Base-by-base conservation (phyloP, 1,284 basidiomycete species). In the Heliocybe sulcata region DNA sequence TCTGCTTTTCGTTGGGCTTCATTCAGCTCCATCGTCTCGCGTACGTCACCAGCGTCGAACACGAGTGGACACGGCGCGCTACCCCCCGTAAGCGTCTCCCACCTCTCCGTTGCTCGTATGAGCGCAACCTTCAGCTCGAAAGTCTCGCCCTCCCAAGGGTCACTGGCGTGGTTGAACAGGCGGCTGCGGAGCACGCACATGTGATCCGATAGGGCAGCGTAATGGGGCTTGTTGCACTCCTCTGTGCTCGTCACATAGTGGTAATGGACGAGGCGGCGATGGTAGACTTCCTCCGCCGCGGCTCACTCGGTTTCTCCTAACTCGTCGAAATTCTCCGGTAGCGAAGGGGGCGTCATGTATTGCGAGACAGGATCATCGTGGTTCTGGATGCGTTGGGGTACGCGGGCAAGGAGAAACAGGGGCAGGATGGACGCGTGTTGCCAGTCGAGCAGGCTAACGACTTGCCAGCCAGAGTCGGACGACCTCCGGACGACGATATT, bases 341-440 rank as follows among this genome's bases (percentile, higher is more conserved):
- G 65, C 19, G 65, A 69, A 47, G 76, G 77, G 56, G 35, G 67
- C n/a, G 53, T 65, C 54, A 76, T 58, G 55, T 33, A 22, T 56
- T 69, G 68, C 59, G 73, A 77, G 62, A 64, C 61, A 9, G 57
- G 53, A 56, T 77, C 77, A 56, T 66, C 66, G 63, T 78, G 62
- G 67, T 79, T 80, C 68, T 78, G 73, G 0, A 80, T 49, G 26
- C 61, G 63, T 29, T 63, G 19, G 19, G 77, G 78, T 64, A 80
- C 66, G 59, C 72, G 67, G 31, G 72, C 70, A 51, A 68, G 69
- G 66, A 80, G 75, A 64, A 76, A 79, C 54, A 56, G 25, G 65
- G 76, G 77, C 33, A 79, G 69, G 68, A 80, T 72, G 0, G 76
- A 64, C 56, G 73, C 56, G 62, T 76, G 69, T 65, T 76, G 72